Evolutionary conservation across 2,329 filamentous ascomycete species (phyloP), one percentile per base, ranked within the genome.

Genomic region (Cladosporium sp.): DNA sequence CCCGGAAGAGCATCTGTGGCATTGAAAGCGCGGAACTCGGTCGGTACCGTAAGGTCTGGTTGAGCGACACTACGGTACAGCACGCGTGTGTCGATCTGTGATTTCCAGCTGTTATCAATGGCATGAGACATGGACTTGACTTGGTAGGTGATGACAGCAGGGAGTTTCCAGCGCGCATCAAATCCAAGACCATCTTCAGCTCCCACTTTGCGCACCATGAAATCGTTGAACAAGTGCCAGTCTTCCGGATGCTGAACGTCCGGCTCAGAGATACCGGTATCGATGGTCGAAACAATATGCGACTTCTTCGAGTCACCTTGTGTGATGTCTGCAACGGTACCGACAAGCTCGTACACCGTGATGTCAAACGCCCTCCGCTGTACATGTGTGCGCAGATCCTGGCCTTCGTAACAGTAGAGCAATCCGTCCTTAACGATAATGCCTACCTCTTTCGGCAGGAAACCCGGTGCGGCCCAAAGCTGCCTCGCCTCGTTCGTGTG

Each of bases 141-240:
- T 72, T 99, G 94, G 74, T 90, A 99, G 4, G 90, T 82, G 55
- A 99, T 77, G 5, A 97, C 88, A 12, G 90, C 92, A 0, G 94
- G 94, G 51, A 91, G 81, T 76, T 97, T 99, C 94, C 94, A 99
- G 17, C 86, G 83, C 3, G 91, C 85, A 62, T 93, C 92, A 73
- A 97, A 99, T 22, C 88, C 86, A 17, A 97, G 79, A 0, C 93
- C 95, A 71, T 99, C 93, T 61, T 92, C 87, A 28, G 84, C 83
- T 34, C 87, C 84, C 15, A 96, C 84, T 9, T 88, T 86, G 12
- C 89, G 85, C 20, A 99, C 95, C 37, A 96, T 76, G 69, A 99
- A 99, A 74, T 99, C 94, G 67, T 99, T 99, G 78, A 99, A 97
- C 1, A 99, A 76, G 74, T 97, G 91, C 95, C 95, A 99, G 66